Base-by-base conservation (phyloP, 1,139 yeast genomes). In the Scheffersomyces illinoinensis region DNA sequence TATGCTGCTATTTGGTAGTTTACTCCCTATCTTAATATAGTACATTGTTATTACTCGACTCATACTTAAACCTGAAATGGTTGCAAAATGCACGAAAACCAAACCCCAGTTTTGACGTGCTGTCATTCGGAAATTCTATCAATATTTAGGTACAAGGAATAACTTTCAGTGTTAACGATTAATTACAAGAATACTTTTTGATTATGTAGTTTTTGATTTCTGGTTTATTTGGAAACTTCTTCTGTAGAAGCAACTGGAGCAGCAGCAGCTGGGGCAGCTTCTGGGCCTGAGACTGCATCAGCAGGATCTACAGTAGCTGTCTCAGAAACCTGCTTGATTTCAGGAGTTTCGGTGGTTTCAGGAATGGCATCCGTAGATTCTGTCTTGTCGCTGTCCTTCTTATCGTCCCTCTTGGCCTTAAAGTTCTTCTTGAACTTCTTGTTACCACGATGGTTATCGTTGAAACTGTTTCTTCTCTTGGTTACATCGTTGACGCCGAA, bases 401-500 rank as follows among this genome's bases (percentile, higher is more conserved):
- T 57, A 24, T 65, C 66, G 54, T 61, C 63, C 56, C 66, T 64
- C 53, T 65, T 66, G 53, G 68, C 69, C 62, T 70, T 68, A 60
- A 68, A 67, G 61, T 70, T 69, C 66, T 71, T 74, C 66, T 73
- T 74, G 58, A 69, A 66, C 62, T 74, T 74, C 66, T 76, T 77
- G 64, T 68, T 71, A 57, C 71, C 71, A 53, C 76, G 71, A 61
- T 71, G 70, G 68, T 66, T 70, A 58, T 77, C 81, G 65, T 75
- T 79, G 71, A 81, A 79, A 69, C 81, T 76, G 71, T 77, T 79
- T 61, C 83, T 75, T 78, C 85, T 80, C 71, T 81, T 81, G 64
- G 83, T 78, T 50, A 81, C 84, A 56, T 81, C 85, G 60, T 81
- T 81, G 60, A 80, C 82, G 17, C 85, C 85, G 61, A 81, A 81